Percentiles rank a stretch among this genome's conserved stretches.
These are phyloP conservation scores for Didymosphaeria variabile DNA, from an alignment of 2,329 filamentous ascomycete species.

Conservation along the genomic window DNA sequence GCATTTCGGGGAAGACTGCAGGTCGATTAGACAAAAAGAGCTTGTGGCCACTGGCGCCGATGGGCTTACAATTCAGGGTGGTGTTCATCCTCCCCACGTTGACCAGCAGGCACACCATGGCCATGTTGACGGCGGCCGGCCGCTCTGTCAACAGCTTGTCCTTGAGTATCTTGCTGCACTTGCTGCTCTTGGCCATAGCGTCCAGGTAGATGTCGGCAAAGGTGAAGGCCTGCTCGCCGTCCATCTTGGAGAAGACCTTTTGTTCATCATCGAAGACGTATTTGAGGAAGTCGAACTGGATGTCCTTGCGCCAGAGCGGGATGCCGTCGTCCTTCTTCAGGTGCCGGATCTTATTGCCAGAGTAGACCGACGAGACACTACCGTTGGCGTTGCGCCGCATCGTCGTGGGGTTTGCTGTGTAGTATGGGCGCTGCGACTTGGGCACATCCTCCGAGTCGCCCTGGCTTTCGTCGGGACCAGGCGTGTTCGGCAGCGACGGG, in stretches of 20 bases:
- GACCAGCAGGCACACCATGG: conserved; percentile 97
- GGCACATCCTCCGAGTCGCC: conserved; percentile 38
- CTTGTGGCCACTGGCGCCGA: conserved; percentile 2
- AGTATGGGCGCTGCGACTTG: conserved; percentile 46
- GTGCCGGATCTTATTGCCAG: conserved; percentile 80
- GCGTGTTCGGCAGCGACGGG: conserved; percentile 40
- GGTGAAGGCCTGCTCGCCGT: conserved; percentile 73
- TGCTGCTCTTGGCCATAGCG: conserved; percentile 97
- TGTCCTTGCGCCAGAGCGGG: conserved; percentile 85
- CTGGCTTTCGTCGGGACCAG: conserved; percentile 41
- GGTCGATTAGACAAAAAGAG: conserved; percentile 24
- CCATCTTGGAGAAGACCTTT: conserved; percentile 88
- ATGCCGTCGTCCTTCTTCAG: conserved; percentile 90
- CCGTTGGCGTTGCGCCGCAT: conserved; percentile 71
- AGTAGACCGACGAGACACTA: conserved; percentile 72
- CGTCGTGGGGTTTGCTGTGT: conserved; percentile 60
- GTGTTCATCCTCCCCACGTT: conserved; percentile 99
- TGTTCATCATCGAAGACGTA: conserved; percentile 80
- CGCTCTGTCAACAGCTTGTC: conserved; percentile 95
- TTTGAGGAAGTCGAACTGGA: conserved; percentile 86
- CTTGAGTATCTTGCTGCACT: conserved; percentile 97
- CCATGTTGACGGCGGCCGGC: conserved; percentile 95
- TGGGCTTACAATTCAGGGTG: conserved; percentile 85
- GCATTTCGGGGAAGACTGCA: conserved; percentile 97
- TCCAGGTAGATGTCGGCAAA: conserved; percentile 99